These are phyloP conservation scores for Aspergillus luchuensis DNA, from an alignment of 2,329 filamentous ascomycete genomes.

Conservation along the genomic window DNA sequence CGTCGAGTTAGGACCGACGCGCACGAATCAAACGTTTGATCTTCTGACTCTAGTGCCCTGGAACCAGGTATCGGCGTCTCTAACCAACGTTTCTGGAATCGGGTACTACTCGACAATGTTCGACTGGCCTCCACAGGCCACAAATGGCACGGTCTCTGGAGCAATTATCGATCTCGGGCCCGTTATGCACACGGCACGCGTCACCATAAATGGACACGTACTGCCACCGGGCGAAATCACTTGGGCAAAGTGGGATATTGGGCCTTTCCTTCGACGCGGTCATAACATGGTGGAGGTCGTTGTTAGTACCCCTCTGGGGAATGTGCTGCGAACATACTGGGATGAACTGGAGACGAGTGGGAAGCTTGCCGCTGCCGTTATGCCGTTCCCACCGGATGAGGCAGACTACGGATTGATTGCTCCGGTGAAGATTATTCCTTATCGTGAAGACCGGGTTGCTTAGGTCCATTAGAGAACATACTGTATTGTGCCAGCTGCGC, in stretches of 20 bases:
- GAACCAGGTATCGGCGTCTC: conserved; percentile 30
- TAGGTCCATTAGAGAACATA: neutral
- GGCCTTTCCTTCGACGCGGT: neutral
- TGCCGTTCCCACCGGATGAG: neutral
- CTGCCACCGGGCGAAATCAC: conserved; percentile 18
- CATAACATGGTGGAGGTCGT: neutral
- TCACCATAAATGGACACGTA: conserved; percentile 17
- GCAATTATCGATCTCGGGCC: conserved; percentile 20
- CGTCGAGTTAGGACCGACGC: conserved; percentile 21
- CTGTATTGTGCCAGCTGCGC: no score
- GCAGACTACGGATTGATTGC: neutral
- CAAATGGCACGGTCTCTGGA: neutral
- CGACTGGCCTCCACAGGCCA: conserved; percentile 11
- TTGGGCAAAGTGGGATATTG: neutral
- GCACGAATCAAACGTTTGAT: conserved; percentile 34
- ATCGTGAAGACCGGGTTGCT: neutral
- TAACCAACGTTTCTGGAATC: conserved; percentile 30
- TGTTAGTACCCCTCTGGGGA: neutral
- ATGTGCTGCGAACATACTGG: neutral
- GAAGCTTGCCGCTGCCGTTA: neutral
- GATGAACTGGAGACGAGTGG: neutral
- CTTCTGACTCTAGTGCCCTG: conserved; percentile 38
- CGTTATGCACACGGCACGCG: conserved; percentile 12
- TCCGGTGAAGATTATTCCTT: neutral
- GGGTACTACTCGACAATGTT: conserved; percentile 24